Percentiles rank a stretch among this genome's conserved stretches.
phyloP scores from a whole-genome alignment of 768 basidiomycete genomes.

The Podaxis pistillaris region DNA sequence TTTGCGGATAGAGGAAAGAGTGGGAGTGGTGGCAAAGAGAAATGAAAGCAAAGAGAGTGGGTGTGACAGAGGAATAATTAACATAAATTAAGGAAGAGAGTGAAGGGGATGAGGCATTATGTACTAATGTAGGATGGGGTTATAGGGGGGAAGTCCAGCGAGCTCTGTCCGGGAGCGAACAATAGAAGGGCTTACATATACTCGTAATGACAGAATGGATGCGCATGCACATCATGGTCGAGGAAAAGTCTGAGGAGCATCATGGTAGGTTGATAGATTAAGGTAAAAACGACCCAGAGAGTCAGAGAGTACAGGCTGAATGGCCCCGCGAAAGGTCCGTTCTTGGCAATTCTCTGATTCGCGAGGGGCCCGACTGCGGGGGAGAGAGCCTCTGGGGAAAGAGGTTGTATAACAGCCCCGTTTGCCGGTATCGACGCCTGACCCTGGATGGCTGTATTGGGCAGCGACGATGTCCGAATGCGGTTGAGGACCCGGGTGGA shows the following conservation, averaged over 20 bases:
- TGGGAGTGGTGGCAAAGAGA: neutral
- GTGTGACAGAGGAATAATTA: neutral
- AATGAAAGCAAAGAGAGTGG: conserved; percentile 1
- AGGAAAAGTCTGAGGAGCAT: conserved; percentile 9
- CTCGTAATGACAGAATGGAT: conserved; percentile 14
- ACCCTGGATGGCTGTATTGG: neutral
- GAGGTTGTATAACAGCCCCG: neutral
- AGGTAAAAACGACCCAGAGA: conserved; percentile 5
- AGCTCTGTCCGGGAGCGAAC: neutral
- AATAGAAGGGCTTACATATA: conserved; percentile 11
- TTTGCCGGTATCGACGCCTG: neutral
- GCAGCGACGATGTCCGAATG: conserved; percentile 2
- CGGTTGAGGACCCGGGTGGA: conserved; percentile 1
- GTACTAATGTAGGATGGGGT: conserved; percentile 3
- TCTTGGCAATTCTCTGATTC: conserved; percentile 1
- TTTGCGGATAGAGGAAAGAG: neutral
- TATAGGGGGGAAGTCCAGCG: conserved; percentile 7
- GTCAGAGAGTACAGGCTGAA: conserved; percentile 11
- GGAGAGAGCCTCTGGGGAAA: conserved; percentile 8
- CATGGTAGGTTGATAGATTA: conserved; percentile 10
- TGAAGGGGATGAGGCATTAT: neutral
- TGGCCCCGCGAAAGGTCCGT: neutral
- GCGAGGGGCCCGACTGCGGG: conserved; percentile 6
- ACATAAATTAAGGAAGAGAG: conserved; percentile 11
- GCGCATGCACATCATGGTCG: conserved; percentile 11